phyloP scores from a whole-genome alignment of 148 eudicot genomes.

The Vaccinium myrtillus region DNA sequence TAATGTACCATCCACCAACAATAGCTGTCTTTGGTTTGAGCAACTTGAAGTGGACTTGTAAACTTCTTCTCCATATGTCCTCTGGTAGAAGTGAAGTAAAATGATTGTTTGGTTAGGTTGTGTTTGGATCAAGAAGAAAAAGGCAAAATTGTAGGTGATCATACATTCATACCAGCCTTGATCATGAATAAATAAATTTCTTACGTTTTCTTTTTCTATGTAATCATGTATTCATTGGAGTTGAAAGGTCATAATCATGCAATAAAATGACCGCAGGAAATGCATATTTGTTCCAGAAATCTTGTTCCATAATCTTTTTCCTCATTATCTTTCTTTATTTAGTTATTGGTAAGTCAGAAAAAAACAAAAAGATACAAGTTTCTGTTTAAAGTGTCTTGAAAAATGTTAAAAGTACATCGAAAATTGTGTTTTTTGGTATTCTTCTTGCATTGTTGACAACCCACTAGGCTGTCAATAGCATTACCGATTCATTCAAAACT shows the following conservation, averaged over 20 bases:
- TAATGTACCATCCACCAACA: not conserved
- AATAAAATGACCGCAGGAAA: not conserved
- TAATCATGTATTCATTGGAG: not conserved
- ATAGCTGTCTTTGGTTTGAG: not conserved
- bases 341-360: no score
- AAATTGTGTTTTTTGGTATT: no score
- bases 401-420: no score
- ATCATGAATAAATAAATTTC: not conserved
- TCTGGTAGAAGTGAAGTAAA: not conserved
- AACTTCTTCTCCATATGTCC: not conserved
- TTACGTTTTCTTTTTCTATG: not conserved
- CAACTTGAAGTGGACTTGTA: constrained; percentile 12
- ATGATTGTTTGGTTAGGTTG: not conserved
- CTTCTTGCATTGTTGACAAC: no score
- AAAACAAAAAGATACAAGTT: no score
- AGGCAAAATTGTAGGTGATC: not conserved
- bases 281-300: not conserved
- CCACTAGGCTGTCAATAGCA: no score
- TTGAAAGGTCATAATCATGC: not conserved
- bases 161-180: not conserved
- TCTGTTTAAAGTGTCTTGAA: no score
- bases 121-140: not conserved
- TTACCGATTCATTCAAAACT: no score
- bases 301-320: no score
- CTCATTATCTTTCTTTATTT: no score